Evolutionary conservation across 306 rosid genomes (phyloP), one percentile per base, ranked within the genome.

Genomic region (Fragaria iinumae): DNA sequence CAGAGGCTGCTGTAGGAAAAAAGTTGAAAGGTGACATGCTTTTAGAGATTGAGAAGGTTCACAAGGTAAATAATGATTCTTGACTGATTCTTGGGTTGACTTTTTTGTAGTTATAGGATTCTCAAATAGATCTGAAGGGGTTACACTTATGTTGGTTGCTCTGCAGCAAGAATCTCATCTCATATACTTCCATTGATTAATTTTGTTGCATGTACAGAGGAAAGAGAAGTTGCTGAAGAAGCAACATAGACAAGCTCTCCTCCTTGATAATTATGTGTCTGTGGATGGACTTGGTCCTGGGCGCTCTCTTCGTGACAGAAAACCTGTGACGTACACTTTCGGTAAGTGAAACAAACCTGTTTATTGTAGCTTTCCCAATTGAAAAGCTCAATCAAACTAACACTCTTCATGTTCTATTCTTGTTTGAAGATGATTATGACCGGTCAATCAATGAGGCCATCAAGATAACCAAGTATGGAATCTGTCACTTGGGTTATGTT

Each of bases 291-390:
- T 93, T 81, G 93, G 76, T 77, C 89, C 98, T 4, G 99, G 99
- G 69, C 99, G 99, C 82, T 89, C 99, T 70, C 99, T 96, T 56
- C 99, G 99, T 78, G 98, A 90, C 83, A 87, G 99, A 84, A 96
- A 96, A 79, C 98, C 91, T 49, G 99, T 96, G 75, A 93, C 99
- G 73, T 96, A 96, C 82, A 96, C 99, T 65, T 96, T 96, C 44
- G 99, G 99, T 96, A 81, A 86, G 96, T 76, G 76, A 76, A 72
- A 76, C 50, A 68, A 65, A 57, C 59, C 67, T 43, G 53, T 53
- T 64, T 45, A 29, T 43, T 21, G 32, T 53, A 3, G 12, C 47
- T 64, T 48, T 79, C 74, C 74, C 4, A 12, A 27, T 44, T 44
- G 41, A 60, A 48, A 63, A 38, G 8, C 75, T 29, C 17, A 25